A percentile compares a stretch with the other conserved stretches of the same genome.
phyloP scores from a whole-genome alignment of 495 filamentous ascomycete species.

The Oidiodendron maius region DNA sequence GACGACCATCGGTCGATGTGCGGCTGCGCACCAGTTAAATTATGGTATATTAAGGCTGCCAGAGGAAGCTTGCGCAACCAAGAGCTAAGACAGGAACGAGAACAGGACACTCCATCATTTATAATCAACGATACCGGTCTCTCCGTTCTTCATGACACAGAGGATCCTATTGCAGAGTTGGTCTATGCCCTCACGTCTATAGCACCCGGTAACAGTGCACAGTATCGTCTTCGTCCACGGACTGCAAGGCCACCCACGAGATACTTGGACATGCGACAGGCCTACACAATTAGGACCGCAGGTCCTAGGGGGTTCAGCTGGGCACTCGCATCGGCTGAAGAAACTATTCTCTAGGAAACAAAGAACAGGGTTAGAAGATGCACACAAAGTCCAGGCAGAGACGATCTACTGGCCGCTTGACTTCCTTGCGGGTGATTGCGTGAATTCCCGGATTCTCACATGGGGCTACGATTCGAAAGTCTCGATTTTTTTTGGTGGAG shows the following conservation, averaged over 20 bases:
- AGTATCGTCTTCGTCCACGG: conserved; percentile 30
- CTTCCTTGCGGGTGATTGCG: conserved; percentile 27
- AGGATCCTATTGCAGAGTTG: conserved; percentile 13
- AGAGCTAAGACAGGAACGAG: too few relatives aligned
- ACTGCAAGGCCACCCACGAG: conserved; percentile 23
- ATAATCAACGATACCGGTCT: conserved; percentile 13
- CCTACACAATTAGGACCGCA: background rate
- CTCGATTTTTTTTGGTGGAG: conserved; percentile 19
- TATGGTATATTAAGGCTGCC: too few relatives aligned
- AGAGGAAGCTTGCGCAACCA: too few relatives aligned
- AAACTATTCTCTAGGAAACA: background rate
- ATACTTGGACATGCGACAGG: conserved; percentile 21
- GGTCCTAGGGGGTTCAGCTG: background rate
- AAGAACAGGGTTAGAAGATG: background rate
- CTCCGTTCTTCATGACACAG: conserved; percentile 7
- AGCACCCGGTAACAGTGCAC: background rate
- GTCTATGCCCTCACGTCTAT: background rate
- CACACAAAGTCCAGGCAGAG: background rate
- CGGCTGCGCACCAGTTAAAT: too few relatives aligned
- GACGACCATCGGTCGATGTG: too few relatives aligned
- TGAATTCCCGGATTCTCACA: conserved; percentile 28
- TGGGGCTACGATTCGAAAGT: conserved; percentile 38
- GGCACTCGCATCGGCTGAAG: background rate
- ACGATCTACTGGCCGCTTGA: conserved; percentile 31
- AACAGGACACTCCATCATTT: too few relatives aligned